Conservation (phyloP, 345 rosid species). For the Gossypium stocksii region DNA sequence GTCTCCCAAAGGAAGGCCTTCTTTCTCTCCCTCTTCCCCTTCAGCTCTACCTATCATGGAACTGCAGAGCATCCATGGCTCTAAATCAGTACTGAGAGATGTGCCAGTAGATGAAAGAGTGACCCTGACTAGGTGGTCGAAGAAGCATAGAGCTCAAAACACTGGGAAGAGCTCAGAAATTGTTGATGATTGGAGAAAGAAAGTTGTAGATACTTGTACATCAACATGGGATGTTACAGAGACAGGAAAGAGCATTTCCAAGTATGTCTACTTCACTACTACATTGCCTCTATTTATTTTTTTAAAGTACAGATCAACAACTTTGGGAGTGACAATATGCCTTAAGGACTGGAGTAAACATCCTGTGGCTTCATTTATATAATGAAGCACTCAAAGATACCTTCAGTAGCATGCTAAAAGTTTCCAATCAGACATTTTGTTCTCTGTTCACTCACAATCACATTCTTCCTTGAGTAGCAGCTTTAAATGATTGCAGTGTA, state of each 20-base stretch:
- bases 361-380: background rate
- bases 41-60: constrained; percentile 52
- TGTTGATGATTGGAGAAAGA: constrained; percentile 69
- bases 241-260: constrained; percentile 45
- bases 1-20: constrained; percentile 50
- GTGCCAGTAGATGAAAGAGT: constrained; percentile 89
- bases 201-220: constrained; percentile 39
- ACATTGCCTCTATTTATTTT: constrained; percentile 7
- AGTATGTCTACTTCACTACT: constrained; percentile 30
- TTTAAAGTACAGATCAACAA: background rate
- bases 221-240: constrained; percentile 70
- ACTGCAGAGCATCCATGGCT: constrained; percentile 38
- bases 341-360: background rate
- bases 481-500: background rate
- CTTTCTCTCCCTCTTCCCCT: constrained; percentile 50
- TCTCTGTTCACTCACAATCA: background rate
- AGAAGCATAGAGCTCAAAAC: constrained; percentile 52
- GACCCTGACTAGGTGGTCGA: constrained; percentile 83
- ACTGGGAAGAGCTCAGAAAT: constrained; percentile 50
- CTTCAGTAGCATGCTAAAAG: background rate
- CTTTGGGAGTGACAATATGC: constrained; percentile 2
- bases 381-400: background rate
- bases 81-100: constrained; percentile 63
- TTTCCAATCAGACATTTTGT: background rate
- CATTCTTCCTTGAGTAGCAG: background rate